These are phyloP conservation scores for Eimeria sp. DNA, from an alignment of 169 alveolate genomes.

Conservation along the genomic window DNA sequence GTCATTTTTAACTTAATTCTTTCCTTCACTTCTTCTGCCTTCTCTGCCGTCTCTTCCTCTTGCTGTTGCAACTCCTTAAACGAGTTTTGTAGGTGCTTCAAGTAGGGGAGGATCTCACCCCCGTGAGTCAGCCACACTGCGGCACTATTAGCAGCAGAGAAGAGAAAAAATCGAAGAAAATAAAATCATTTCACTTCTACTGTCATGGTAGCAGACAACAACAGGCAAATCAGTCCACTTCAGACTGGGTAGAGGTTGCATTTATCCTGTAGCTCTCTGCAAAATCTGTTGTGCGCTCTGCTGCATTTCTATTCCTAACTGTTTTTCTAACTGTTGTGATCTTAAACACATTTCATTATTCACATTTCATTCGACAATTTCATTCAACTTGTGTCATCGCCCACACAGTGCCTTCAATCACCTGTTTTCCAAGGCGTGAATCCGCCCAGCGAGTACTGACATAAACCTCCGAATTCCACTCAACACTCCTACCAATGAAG, in stretches of 20 bases:
- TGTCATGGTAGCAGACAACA: background rate
- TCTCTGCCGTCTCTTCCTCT: background rate
- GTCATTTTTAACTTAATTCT: background rate
- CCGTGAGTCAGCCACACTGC: conserved; percentile 64
- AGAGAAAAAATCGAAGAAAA: background rate
- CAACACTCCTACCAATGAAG: conserved; percentile 9
- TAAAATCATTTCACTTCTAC: background rate
- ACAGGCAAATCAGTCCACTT: background rate
- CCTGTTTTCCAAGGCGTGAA: conserved; percentile 50
- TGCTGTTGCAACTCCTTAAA: conserved; percentile 41
- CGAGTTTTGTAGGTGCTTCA: conserved; percentile 38
- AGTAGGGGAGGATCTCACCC: conserved; percentile 20
- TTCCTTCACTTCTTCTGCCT: conserved; percentile 4
- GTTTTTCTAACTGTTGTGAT: background rate
- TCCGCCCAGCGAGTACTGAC: conserved; percentile 27
- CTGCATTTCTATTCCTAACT: background rate
- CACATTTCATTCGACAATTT: background rate
- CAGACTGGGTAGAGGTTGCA: background rate
- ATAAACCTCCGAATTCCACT: background rate
- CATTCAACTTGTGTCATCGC: background rate
- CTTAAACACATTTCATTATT: background rate
- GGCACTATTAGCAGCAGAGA: conserved; percentile 5
- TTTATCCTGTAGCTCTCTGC: background rate
- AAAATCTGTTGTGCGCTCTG: background rate
- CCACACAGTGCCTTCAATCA: background rate